Evolutionary conservation across 2,329 filamentous ascomycete species (phyloP), one percentile per base, ranked within the genome.

Genomic region (Penicillium sp.): DNA sequence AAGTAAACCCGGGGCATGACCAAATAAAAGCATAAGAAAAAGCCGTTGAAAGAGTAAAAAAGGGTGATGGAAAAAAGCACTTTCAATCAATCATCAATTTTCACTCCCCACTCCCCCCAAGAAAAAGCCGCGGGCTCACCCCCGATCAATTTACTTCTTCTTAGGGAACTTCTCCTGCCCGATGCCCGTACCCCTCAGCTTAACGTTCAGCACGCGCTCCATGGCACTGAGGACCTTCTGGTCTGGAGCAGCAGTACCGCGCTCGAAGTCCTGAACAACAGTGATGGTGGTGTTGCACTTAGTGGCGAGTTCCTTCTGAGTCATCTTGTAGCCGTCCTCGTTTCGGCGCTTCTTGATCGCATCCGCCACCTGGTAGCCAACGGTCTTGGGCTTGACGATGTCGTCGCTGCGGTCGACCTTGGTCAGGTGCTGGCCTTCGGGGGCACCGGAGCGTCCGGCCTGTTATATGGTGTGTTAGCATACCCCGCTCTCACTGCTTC

Each of bases 341-440:
- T 82, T 83, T 57, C 93, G 87, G 49, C 86, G 81, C 64, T 84
- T 80, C 64, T 82, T 79, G 74, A 97, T 96, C 58, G 85, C 87
- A 58, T 87, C 82, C 64, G 87, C 88, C 57, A 97, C 88, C 49
- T 80, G 77, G 64, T 79, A 78, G 68, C 89, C 88, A 51, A 96
- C 78, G 41, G 88, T 94, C 76, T 95, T 95, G 67, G 89, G 90
- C 77, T 95, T 95, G 74, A 97, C 85, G 74, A 96, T 95, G 69
- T 96, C 93, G 77, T 97, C 90, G 69, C 83, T 84, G 61, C 91
- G 90, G 78, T 97, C 93, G 71, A 98, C 90, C 78, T 97, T 96
- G 60, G 93, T 97, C 58, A 97, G 79, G 68, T 88, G 90, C 75
- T 98, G 93, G 62, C 93, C 93, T 74, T 97, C 91, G 59, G 77